Base-by-base conservation (phyloP, 345 rosid genomes). In the Noccaea caerulescens region DNA sequence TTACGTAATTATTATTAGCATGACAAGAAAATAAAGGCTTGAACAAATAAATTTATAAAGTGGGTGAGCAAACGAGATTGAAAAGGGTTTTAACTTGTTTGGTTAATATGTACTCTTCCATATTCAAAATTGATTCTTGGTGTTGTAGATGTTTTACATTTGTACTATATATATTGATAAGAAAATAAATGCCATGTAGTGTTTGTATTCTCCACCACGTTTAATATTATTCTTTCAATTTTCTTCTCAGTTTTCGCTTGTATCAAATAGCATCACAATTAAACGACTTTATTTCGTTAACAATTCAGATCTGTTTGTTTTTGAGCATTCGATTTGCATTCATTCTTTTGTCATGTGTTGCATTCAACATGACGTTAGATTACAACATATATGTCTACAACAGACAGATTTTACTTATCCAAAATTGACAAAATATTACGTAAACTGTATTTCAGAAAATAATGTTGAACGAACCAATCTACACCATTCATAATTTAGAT, bases 101-200 rank as follows among this genome's bases (percentile, higher is more conserved):
- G 67, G 18, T 53, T 72, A 20, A 8, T 43, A 54, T 61, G 16
- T 32, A 51, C 52, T 50, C 13, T 71, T 60, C 59, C 33, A 58
- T 71, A 41, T 60, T 59, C 10, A 43, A 30, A 49, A 32, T 41
- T 45, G 58, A 51, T 62, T 71, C 44, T 60, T 71, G 69, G 62
- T 52, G 46, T 33, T 20, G 43, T 41, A 2, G 23, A 50, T 71
- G 68, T 34, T 51, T 71, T 18, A 71, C 44, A 41, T 59, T 51
- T 71, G 45, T 16, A 61, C 27, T 42, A 41, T 56, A 56, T 34
- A 16, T 61, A 50, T 50, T 8, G 13, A n/a, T 49, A 16, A 37
- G 50, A 50, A 20, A 37, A 51, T 23, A 50, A 51, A 37, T 23
- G 36, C 4, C 1, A 51, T 64, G 54, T 45, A 47, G 13, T 14